Base-by-base conservation (phyloP, 306 rosid genomes). In the Vigna hirtella region DNA sequence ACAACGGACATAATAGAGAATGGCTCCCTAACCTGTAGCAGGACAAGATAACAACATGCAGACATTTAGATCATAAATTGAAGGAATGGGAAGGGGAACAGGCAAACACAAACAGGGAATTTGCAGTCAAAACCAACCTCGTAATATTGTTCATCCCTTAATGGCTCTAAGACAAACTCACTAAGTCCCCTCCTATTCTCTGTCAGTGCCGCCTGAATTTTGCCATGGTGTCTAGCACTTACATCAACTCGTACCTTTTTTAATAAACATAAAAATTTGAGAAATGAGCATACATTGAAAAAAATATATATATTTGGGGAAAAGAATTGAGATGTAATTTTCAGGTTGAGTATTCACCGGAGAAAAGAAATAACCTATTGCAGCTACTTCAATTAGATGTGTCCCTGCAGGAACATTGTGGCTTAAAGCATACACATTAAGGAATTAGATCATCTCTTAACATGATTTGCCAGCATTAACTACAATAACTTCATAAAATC, bases 191-290 rank as follows among this genome's bases (percentile, higher is more conserved):
- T 90, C 88, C 98, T 88, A 77, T 72, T 96, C 87, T 96, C 99
- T 24, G 98, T 96, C 86, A 91, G 76, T 17, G 99, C 93, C 30
- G 97, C 98, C 89, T 93, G 99, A 86, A 96, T 88, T 84, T 96
- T 96, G 36, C 99, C 99, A 2, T 97, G 98, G 81, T 90, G 82
- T 89, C 98, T 86, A 69, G 99, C 98, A 80, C 99, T 96, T 76
- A 96, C 98, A 88, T 96, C 99, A 83, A 96, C 98, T 66, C 99
- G 93, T 75, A 96, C 97, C 99, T 96, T 70, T 66, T 40, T 61
- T 57, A 9, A 75, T n/a, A 24, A 77, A 64, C 38, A 50, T 26
- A 69, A 57, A 1, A 74, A 30, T 22, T 42, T 16, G 83, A 65
- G 49, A 53, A 76, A 50, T 71, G 49, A 80, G 69, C 64, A 65